A percentile compares a stretch with the other conserved stretches of the same genome.
These are phyloP conservation scores for Psophocarpus tetragonolobus DNA, from an alignment of 306 rosid species.

Conservation along the genomic window DNA sequence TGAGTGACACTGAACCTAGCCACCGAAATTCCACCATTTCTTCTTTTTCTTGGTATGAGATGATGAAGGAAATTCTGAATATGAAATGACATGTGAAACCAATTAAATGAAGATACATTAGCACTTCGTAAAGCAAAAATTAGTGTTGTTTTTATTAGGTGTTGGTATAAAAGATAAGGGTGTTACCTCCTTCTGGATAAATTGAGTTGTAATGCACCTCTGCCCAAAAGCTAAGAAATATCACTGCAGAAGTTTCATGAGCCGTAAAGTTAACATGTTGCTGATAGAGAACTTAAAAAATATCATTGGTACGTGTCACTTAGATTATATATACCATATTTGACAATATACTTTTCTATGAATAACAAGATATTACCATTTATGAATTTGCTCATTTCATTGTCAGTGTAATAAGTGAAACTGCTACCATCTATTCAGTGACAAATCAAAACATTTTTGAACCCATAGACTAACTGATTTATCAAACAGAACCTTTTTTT, in stretches of 20 bases:
- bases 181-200: constrained; percentile 92
- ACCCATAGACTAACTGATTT: background rate
- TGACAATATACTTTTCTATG: constrained; percentile 10
- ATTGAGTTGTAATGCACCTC: constrained; percentile 99
- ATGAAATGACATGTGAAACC: constrained; percentile 17
- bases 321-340: background rate
- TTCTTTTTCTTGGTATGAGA: constrained; percentile 58
- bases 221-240: constrained; percentile 99
- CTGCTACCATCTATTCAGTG: background rate
- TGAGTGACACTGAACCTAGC: constrained; percentile 25
- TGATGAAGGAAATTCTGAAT: constrained; percentile 52
- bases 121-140: background rate
- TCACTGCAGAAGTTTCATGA: constrained; percentile 68
- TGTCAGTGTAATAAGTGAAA: background rate
- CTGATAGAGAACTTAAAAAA: constrained; percentile 1
- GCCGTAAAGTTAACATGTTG: constrained; percentile 14
- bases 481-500: background rate
- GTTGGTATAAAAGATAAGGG: background rate
- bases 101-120: constrained; percentile 10
- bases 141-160: too few species aligned
- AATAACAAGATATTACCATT: background rate
- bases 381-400: background rate
- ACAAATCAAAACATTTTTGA: background rate
- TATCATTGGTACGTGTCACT: constrained; percentile 2
- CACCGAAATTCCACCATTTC: constrained; percentile 73